Conservation (phyloP, 2,329 filamentous ascomycete genomes). For the Leptoxyphium fumago region DNA sequence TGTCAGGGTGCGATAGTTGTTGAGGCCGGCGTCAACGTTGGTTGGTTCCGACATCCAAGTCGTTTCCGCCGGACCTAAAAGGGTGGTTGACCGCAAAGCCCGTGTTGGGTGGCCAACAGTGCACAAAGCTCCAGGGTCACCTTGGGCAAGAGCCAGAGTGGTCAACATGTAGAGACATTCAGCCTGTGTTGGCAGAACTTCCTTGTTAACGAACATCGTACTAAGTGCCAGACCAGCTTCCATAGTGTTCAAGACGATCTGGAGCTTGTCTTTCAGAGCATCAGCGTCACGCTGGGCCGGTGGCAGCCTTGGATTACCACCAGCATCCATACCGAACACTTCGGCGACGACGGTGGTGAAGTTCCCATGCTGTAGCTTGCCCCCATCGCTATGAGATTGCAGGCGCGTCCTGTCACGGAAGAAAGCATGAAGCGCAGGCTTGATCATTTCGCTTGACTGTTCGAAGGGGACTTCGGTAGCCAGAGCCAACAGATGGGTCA, state of each 20-base stretch:
- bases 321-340: constrained; percentile 26
- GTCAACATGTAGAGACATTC: constrained; percentile 28
- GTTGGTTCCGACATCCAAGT: constrained; percentile 19
- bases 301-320: constrained; percentile 27
- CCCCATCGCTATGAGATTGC: background rate
- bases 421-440: constrained; percentile 20
- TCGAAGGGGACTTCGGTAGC: constrained; percentile 20
- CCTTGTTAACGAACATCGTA: constrained; percentile 12
- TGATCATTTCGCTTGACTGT: constrained; percentile 16
- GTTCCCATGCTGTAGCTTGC: constrained; percentile 17
- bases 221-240: constrained; percentile 24
- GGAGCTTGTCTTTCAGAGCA: constrained; percentile 29
- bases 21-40: constrained; percentile 19
- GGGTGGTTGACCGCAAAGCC: constrained; percentile 12
- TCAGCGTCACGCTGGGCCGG: constrained; percentile 25
- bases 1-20: constrained; percentile 19
- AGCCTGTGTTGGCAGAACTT: constrained; percentile 17
- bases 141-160: constrained; percentile 25
- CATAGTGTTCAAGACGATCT: constrained; percentile 27
- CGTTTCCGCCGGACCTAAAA: constrained; percentile 5
- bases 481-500: constrained; percentile 26
- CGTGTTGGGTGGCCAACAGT: constrained; percentile 19
- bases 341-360: constrained; percentile 23
- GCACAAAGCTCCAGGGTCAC: constrained; percentile 27
- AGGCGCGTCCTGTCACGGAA: constrained; percentile 17